Evolutionary conservation across 1,284 basidiomycete genomes (phyloP), one percentile per base, ranked within the genome.

Genomic region (Hortiboletus rubellus): DNA sequence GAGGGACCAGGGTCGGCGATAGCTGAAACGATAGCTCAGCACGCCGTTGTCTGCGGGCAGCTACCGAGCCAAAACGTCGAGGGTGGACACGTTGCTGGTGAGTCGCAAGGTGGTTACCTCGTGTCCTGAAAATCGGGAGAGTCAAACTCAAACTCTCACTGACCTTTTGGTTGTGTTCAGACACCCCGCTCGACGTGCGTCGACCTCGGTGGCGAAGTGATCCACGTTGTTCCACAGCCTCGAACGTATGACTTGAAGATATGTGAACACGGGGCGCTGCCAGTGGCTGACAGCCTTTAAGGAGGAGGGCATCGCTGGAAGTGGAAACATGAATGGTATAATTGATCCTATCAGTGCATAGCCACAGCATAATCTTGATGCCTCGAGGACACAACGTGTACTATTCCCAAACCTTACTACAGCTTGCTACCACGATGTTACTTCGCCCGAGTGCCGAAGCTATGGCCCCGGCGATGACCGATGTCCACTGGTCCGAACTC

Each of bases 361-460:
- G 66, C 66, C 66, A 65, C 66, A 41, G 9, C 24, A 7, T 18
- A 15, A 12, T 17, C 22, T 11, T 22, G 47, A 46, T 41, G 63
- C 66, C 66, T 66, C 66, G 60, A 65, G 64, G 66, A 48, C 40
- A 22, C 51, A 63, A 68, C 66, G 55, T 66, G 64, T n/a, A 30
- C 12, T 7, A 10, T 44, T 46, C 42, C 30, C 42, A 27, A 42
- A 33, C 33, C 22, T 17, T 34, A 33, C 18, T 47, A 47, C 22
- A 22, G 17, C 18, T 30, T 18, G 8, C 46, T 38, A 12, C 44
- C 57, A 46, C 47, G 48, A 51, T 24, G 17, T 12, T 8, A 34
- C 30, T 31, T 38, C 27, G 15, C 11, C 27, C 40, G 43, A 30
- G 3, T 24, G 24, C 55, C 45, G 40, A 49, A 52, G 34, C 43